A percentile compares a stretch with the other conserved stretches of the same genome.
Evolutionary conservation across 768 basidiomycete species (phyloP).

Genomic region (Trametes gibbosa): DNA sequence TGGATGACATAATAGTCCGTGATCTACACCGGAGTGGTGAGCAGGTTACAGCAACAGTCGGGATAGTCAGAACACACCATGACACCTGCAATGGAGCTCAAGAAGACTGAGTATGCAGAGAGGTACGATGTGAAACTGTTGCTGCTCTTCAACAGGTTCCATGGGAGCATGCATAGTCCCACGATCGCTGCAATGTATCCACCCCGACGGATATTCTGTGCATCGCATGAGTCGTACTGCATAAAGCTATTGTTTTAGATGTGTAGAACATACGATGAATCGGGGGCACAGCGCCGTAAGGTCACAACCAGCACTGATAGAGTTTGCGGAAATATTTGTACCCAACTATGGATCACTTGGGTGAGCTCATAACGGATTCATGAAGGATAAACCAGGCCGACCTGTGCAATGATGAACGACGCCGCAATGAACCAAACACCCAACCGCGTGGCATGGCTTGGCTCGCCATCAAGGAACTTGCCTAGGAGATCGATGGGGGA

Average conservation of each 20-base stretch:
- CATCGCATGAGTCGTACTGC: too few relatives aligned
- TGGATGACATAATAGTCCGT: slow-evolving; percentile 77
- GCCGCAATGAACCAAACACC: slow-evolving; percentile 78
- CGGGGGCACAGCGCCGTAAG: slow-evolving; percentile 75
- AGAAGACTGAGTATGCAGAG: slow-evolving; percentile 77
- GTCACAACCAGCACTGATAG: slow-evolving; percentile 81
- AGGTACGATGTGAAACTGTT: slow-evolving; percentile 80
- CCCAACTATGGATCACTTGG: slow-evolving; percentile 32
- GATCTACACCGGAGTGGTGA: slow-evolving; percentile 42
- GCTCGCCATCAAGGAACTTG: slow-evolving; percentile 62
- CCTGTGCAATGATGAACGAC: slow-evolving; percentile 78
- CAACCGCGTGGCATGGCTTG: slow-evolving; percentile 64
- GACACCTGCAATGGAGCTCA: slow-evolving; percentile 78
- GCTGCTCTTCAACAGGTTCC: slow-evolving; percentile 72
- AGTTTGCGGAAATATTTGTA: slow-evolving; percentile 81
- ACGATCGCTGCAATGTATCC: slow-evolving; percentile 81
- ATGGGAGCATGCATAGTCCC: slow-evolving; percentile 72
- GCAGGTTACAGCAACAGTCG: neutral
- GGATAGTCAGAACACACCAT: slow-evolving; percentile 47
- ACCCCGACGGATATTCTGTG: slow-evolving; percentile 76
- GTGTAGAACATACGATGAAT: slow-evolving; percentile 51
- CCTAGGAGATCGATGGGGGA: slow-evolving; percentile 70
- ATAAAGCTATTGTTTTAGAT: neutral
- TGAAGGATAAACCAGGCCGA: slow-evolving; percentile 23
- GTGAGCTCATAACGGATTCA: neutral